Evolutionary conservation across 352 stramenopile genomes (phyloP), one percentile per base, ranked within the genome.

Genomic region (Pelagophyceae sp.): DNA sequence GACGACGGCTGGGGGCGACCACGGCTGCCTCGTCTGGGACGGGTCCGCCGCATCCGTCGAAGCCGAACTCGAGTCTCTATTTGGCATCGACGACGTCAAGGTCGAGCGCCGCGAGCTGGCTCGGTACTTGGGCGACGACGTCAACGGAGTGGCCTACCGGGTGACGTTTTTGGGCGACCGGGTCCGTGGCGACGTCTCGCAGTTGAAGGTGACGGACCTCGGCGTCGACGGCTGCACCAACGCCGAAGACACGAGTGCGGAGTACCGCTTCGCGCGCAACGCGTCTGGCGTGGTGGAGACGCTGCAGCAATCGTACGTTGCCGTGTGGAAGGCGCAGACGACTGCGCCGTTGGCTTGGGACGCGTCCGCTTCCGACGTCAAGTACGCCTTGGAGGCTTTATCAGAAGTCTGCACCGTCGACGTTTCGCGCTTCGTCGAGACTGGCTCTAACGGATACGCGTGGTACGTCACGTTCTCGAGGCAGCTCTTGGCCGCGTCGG

Each of bases 201-300:
- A 83, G 0, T 76, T 98, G 60, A 69, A 90, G 76, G 82, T 98
- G n/a, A 79, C 91, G 19, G 90, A 98, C 80, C 63, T 95, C 23
- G 94, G 94, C 17, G 87, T 67, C 0, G 97, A 98, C 78, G 94
- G 94, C 27, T 98, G 94, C 81, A 89, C 89, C 37, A 89, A 87
- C 72, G 82, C 82, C 64, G 72, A 80, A 32, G 61, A 50, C 23
- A 25, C 33, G 38, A 50, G 33, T 33, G 11, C 61, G 33, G 32
- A 2, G 2, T 72, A 72, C 67, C 80, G 0, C 91, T 92, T 78
- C 77, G 79, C 54, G 79, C 83, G 31, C 63, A 81, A n/a, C 64
- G 88, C 78, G 74, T 69, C 6, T 65, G 79, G 81, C 0, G 77
- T 83, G 3, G 82, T 91, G 11, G 79, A 80, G 1, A 86, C 88